Evolutionary conservation across 1,284 basidiomycete species (phyloP).

Genomic region (Stereum hirsutum): DNA sequence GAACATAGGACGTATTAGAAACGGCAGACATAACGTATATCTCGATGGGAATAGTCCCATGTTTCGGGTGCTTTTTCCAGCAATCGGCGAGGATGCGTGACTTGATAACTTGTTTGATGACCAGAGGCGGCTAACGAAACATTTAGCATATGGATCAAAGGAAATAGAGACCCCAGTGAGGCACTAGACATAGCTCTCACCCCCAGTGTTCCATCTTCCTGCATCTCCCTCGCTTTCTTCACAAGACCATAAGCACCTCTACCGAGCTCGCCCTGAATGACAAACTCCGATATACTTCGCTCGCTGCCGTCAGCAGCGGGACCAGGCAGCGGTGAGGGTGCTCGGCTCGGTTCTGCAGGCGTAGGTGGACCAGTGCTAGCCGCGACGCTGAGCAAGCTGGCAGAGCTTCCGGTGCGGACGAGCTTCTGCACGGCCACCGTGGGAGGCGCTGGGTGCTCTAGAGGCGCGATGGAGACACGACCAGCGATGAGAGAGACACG

Average conservation of each 20-base stretch:
- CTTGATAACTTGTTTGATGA: constrained; percentile 99
- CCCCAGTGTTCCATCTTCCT: constrained; percentile 67
- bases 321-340: too few species aligned
- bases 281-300: constrained; percentile 68
- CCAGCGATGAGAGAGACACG: constrained; percentile 75
- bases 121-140: constrained; percentile 49
- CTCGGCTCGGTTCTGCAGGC: constrained; percentile 29
- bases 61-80: constrained; percentile 94
- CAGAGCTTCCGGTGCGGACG: constrained; percentile 48
- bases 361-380: constrained; percentile 56
- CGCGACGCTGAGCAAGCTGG: constrained; percentile 50
- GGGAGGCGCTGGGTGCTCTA: constrained; percentile 56
- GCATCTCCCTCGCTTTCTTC: constrained; percentile 80
- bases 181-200: constrained; percentile 38
- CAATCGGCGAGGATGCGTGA: constrained; percentile 97
- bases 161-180: constrained; percentile 7
- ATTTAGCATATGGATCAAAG: constrained; percentile 6
- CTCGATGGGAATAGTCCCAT: constrained; percentile 97
- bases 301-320: constrained; percentile 43
- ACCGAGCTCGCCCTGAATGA: constrained; percentile 83
- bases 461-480: constrained; percentile 62
- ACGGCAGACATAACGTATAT: constrained; percentile 95
- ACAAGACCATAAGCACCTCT: constrained; percentile 97
- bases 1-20: constrained; percentile 65
- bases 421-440: constrained; percentile 50